These are phyloP conservation scores for Melanomma pulvis-pyrius DNA, from an alignment of 495 filamentous ascomycete genomes.

Conservation along the genomic window DNA sequence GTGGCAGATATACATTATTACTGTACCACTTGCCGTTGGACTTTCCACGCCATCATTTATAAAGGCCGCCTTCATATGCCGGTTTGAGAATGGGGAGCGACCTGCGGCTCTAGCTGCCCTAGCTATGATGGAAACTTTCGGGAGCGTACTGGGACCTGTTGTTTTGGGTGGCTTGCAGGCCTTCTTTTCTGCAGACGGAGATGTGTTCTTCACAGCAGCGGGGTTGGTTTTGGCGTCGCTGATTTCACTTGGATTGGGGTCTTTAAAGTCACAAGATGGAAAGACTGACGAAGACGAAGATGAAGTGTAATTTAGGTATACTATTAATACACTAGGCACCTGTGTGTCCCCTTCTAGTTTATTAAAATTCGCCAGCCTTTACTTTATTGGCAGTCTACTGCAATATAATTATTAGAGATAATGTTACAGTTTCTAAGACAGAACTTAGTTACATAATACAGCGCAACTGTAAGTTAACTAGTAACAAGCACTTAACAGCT, in stretches of 20 bases:
- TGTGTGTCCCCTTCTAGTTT: no score
- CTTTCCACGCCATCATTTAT: slow-evolving; percentile 15
- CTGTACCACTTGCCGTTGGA: not conserved
- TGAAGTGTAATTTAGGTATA: no score
- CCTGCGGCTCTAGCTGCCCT: slow-evolving; percentile 4
- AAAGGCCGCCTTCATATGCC: not conserved
- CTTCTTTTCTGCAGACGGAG: not conserved
- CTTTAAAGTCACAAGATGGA: no score
- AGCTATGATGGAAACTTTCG: slow-evolving; percentile 14
- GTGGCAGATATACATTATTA: slow-evolving; percentile 13
- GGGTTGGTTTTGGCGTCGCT: not conserved
- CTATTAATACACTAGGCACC: no score
- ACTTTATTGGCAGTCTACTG: no score
- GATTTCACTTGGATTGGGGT: not conserved
- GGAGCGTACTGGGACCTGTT: slow-evolving; percentile 22
- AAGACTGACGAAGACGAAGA: no score
- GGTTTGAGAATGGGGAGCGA: not conserved
- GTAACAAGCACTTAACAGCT: no score
- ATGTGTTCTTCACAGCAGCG: not conserved
- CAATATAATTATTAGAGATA: no score
- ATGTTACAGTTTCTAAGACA: no score
- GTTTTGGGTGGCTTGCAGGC: slow-evolving; percentile 10
- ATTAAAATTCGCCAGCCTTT: no score
- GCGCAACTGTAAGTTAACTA: no score
- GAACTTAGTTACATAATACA: no score